Evolutionary conservation across 1,139 yeast genomes (phyloP).

Genomic region (Geotrichum reessii): DNA sequence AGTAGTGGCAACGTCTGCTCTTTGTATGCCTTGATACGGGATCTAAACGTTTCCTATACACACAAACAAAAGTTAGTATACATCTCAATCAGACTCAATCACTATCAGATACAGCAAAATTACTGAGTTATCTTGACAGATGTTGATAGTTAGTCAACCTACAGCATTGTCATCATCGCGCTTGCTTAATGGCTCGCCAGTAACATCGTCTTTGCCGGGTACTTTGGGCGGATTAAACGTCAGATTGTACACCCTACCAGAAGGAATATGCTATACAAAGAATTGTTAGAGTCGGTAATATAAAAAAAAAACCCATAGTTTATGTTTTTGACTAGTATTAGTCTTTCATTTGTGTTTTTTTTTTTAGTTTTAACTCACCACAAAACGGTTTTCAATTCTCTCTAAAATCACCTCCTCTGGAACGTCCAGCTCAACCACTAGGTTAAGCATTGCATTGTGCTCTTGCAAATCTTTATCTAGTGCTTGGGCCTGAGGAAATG

Average conservation of each 20-base stretch:
- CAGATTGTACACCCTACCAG: slow-evolving; percentile 81
- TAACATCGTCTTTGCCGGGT: slow-evolving; percentile 75
- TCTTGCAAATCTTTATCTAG: slow-evolving; percentile 46
- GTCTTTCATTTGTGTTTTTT: too few species aligned
- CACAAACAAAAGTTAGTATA: background rate
- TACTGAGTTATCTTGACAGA: too few species aligned
- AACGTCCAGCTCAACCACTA: slow-evolving; percentile 79
- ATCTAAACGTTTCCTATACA: slow-evolving; percentile 51
- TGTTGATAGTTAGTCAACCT: slow-evolving; percentile 10
- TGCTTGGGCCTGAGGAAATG: slow-evolving; percentile 60
- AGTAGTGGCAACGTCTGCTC: slow-evolving; percentile 57
- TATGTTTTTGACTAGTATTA: background rate
- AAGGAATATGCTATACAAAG: slow-evolving; percentile 48
- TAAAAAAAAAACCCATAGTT: background rate
- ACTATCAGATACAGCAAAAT: too few species aligned
- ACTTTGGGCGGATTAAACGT: slow-evolving; percentile 85
- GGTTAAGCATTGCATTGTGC: slow-evolving; percentile 46
- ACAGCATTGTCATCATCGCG: slow-evolving; percentile 70
- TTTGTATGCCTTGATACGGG: slow-evolving; percentile 60
- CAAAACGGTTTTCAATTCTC: slow-evolving; percentile 80
- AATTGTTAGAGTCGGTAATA: background rate
- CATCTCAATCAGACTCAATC: background rate
- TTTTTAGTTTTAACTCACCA: slow-evolving; percentile 31
- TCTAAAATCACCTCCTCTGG: slow-evolving; percentile 73
- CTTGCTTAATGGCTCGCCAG: slow-evolving; percentile 78